Evolutionary conservation across 2,329 filamentous ascomycete species (phyloP), one percentile per base, ranked within the genome.

Genomic region (Cytospora chrysosperma): DNA sequence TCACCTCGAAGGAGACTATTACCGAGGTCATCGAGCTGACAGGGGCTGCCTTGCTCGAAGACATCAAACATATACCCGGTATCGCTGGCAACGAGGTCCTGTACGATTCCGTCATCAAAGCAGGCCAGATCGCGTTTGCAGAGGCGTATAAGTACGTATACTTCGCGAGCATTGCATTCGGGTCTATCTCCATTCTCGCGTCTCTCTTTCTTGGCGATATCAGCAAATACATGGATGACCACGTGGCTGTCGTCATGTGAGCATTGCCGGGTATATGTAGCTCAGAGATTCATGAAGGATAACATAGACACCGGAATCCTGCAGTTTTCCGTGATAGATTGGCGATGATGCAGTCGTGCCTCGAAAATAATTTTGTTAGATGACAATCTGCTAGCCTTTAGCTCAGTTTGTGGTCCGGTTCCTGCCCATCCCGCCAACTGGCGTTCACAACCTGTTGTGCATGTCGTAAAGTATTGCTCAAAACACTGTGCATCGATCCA

Each of bases 121-220:
- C 84, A 1, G 83, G 85, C 0, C 82, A 85, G 67, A 70, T 82
- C 58, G 83, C 85, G 0, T 89, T 81, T 71, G 79, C 85, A 0
- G 76, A 82, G 56, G 81, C 81, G 12, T 89, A 88, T 67, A 81
- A 82, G 54, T 87, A 79, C 69, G 85, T 87, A 4, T 89, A 88
- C 70, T 84, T 85, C 71, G 78, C 79, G 28, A 87, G 83, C 70
- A 86, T 89, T 70, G 85, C 81, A 0, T 89, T 88, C 71, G 87
- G 87, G 0, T 77, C 67, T 0, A 70, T 86, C 0, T 80, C 81
- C 6, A 83, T 88, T 55, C 57, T 87, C n/a, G 79, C 85, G 0
- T 81, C 83, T 61, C 77, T 82, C 62, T 85, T 88, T 67, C 72
- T 89, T 71, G 84, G 82, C 1, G 81, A 88, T 68, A 86, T 89